phyloP scores from a whole-genome alignment of 2,329 filamentous ascomycete genomes.

The Lecanosticta acicola region DNA sequence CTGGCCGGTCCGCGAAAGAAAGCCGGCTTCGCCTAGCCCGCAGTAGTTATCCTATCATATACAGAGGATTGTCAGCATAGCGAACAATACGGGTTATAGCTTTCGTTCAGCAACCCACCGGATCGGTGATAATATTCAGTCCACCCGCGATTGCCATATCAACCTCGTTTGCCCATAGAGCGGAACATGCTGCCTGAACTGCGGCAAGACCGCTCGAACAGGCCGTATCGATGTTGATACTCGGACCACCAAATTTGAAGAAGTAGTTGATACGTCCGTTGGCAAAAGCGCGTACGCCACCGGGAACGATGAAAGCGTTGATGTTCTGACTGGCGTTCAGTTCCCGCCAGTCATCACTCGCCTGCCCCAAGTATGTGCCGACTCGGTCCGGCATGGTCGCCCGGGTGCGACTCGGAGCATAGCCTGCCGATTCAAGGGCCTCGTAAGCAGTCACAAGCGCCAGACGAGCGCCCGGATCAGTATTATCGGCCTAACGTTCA shows the following conservation, averaged over 20 bases:
- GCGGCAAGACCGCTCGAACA: slow-evolving; percentile 26
- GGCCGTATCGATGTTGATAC: slow-evolving; percentile 28
- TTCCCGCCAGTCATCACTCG: slow-evolving; percentile 32
- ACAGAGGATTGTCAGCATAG: no score
- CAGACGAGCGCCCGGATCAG: slow-evolving; percentile 12
- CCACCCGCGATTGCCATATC: slow-evolving; percentile 30
- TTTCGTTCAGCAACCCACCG: slow-evolving; percentile 20
- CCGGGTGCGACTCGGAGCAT: slow-evolving; percentile 23
- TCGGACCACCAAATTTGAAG: slow-evolving; percentile 26
- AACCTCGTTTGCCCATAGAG: slow-evolving; percentile 26
- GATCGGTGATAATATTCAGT: slow-evolving; percentile 26
- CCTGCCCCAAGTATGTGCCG: slow-evolving; percentile 32
- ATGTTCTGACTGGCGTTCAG: slow-evolving; percentile 25
- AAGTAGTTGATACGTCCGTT: slow-evolving; percentile 24
- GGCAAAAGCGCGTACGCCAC: slow-evolving; percentile 25
- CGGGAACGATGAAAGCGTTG: slow-evolving; percentile 22
- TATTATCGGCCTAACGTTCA: slow-evolving; percentile 13
- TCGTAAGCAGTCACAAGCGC: slow-evolving; percentile 16
- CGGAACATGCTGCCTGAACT: slow-evolving; percentile 19
- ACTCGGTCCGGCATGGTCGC: slow-evolving; percentile 27
- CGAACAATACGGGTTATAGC: slow-evolving; percentile 14
- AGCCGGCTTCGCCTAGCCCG: slow-evolving; percentile 15
- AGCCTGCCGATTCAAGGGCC: slow-evolving; percentile 14
- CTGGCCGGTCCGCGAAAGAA: slow-evolving; percentile 13
- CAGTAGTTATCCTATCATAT: no score